Evolutionary conservation across 129 eudicot species (phyloP), one percentile per base, ranked within the genome.

Genomic region (Flaveria trinervia): DNA sequence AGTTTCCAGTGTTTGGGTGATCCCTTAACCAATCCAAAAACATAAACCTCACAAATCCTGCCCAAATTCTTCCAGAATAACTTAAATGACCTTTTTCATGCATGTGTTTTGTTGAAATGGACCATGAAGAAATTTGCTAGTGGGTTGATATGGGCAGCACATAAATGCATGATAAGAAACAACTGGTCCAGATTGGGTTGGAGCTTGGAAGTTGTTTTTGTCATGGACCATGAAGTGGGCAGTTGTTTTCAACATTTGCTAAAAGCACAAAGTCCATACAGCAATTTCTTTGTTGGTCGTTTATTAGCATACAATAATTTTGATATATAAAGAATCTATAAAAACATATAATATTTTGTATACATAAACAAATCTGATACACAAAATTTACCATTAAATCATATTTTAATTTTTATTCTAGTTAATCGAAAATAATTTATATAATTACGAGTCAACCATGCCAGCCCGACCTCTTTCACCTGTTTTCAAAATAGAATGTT

Each of bases 181-280:
- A 60, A 11, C 66, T 25, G 0, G 39, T 60, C 12, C 36, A 60
- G 4, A 60, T 60, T 60, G 66, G 66, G 66, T 25, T 60, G 66
- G 36, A 25, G 26, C 33, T 2, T 61, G 43, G 16, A 60, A 12
- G 66, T 1, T 61, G 67, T 26, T 57, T 50, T 61, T 61, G 67
- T 61, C 43, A 61, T 61, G 67, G 67, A n/a, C 30, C 67, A 12
- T 25, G 17, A 61, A 61, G 12, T 61, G 43, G 67, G 43, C 67
- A 26, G 16, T 61, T 61, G 41, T 26, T 61, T 61, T 12, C 41
- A 13, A 13, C 41, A 57, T 0, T 60, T 25, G 66, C 66, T 23
- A 23, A 12, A 23, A 25, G 68, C 18, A 26, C 43, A 61, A 25
- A 61, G 41, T 61, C 68, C 68, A 61, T 61, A 61, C 28, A 41